Evolutionary conservation across 2,329 filamentous ascomycete species (phyloP).

Genomic region (Pseudogymnoascus sp.): DNA sequence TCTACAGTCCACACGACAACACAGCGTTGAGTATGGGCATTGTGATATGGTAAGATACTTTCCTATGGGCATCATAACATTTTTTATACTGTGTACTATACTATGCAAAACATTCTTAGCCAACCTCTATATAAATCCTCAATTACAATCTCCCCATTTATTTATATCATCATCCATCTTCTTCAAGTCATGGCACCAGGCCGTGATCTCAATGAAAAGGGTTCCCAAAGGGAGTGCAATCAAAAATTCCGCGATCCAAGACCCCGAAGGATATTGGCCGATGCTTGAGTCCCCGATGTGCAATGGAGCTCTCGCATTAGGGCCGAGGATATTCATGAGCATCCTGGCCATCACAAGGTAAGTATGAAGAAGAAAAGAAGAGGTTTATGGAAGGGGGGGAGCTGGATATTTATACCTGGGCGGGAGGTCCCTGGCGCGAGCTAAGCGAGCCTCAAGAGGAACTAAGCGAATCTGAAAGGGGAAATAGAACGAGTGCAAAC

Average conservation of each 20-base stretch:
- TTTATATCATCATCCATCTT: constrained; percentile 14
- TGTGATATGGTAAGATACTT: not conserved
- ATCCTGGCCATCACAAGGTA: constrained; percentile 16
- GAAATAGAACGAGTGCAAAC: not conserved
- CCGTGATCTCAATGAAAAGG: constrained; percentile 22
- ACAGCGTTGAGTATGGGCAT: too few relatives aligned
- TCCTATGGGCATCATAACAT: not conserved
- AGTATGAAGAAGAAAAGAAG: constrained; percentile 18
- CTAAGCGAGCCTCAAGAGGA: not conserved
- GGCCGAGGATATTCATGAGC: constrained; percentile 22
- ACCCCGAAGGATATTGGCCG: constrained; percentile 42
- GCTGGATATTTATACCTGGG: not conserved
- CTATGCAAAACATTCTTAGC: too few relatives aligned
- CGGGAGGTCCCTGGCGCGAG: not conserved
- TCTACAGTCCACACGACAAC: not conserved
- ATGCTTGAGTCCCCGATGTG: constrained; percentile 42
- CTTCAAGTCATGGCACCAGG: constrained; percentile 16
- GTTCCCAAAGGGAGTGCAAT: constrained; percentile 28
- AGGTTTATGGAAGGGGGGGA: constrained; percentile 8
- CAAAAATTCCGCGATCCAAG: constrained; percentile 44
- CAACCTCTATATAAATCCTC: not conserved
- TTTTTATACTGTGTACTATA: not conserved
- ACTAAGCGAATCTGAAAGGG: not conserved
- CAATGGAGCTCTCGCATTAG: constrained; percentile 44
- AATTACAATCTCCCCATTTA: not conserved